Evolutionary conservation across 768 basidiomycete genomes (phyloP).

Genomic region (Rhodosporidiobolus odoratus): DNA sequence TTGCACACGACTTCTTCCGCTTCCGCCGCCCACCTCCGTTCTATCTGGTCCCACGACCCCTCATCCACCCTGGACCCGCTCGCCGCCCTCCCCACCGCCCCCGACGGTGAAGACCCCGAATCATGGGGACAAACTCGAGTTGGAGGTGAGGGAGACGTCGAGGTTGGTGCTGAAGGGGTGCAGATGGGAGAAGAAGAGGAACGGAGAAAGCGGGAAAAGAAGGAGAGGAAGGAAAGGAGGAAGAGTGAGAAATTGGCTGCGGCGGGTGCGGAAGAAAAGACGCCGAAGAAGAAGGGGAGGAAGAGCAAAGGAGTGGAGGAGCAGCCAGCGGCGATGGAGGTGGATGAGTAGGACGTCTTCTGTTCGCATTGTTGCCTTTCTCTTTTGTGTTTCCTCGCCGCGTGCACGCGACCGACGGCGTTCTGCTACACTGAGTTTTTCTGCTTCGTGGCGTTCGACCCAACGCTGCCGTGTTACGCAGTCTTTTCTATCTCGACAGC

Average conservation of each 20-base stretch:
- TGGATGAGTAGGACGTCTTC: conserved; percentile 23
- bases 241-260: too few species aligned
- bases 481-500: too few species aligned
- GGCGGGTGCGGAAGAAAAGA: too few species aligned
- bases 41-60: conserved; percentile 36
- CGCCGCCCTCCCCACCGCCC: conserved; percentile 3
- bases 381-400: neutral
- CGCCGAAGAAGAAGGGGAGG: conserved; percentile 13
- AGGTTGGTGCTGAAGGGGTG: conserved; percentile 38
- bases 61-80: conserved; percentile 34
- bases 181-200: conserved; percentile 27
- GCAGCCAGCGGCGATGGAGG: conserved; percentile 28
- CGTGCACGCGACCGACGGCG: neutral
- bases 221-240: conserved; percentile 3
- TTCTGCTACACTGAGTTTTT: too few species aligned
- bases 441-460: too few species aligned
- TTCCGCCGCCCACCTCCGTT: conserved; percentile 12
- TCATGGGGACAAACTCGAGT: conserved; percentile 28
- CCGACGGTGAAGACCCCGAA: conserved; percentile 13
- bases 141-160: conserved; percentile 36
- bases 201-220: neutral
- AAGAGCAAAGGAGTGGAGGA: conserved; percentile 16
- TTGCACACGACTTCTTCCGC: conserved; percentile 34
- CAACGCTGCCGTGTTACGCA: too few species aligned
- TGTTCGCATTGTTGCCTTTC: neutral